A percentile compares a stretch with the other conserved stretches of the same genome.
Evolutionary conservation across 345 rosid species (phyloP).

Genomic region (Capsella bursapastoris): DNA sequence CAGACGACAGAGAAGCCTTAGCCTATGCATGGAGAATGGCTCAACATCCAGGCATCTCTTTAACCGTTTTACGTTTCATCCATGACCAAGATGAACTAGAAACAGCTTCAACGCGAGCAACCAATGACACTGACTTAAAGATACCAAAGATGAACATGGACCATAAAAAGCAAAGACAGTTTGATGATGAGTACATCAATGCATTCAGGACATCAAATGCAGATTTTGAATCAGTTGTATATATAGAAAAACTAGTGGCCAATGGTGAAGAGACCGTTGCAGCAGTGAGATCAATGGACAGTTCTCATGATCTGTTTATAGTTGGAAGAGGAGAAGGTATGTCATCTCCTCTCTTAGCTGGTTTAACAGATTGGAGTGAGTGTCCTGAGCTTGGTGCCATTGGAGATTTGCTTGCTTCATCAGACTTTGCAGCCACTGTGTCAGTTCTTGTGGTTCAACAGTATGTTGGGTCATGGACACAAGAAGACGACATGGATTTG

Average conservation of each 20-base stretch:
- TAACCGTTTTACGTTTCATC: conserved; percentile 65
- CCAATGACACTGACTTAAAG: conserved; percentile 27
- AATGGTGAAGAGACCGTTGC: conserved; percentile 92
- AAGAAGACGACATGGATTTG: conserved; percentile 46
- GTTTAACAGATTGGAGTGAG: conserved; percentile 99
- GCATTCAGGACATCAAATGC: conserved; percentile 55
- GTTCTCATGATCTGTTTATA: conserved; percentile 71
- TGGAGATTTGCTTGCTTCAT: conserved; percentile 91
- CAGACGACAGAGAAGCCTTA: conserved; percentile 84
- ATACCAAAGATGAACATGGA: conserved; percentile 44
- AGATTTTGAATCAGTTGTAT: conserved; percentile 53
- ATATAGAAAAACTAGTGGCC: conserved; percentile 58
- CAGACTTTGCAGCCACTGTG: conserved; percentile 80
- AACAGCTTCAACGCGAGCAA: background rate
- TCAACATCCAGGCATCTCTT: conserved; percentile 65
- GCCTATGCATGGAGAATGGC: conserved; percentile 87
- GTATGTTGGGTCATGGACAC: conserved; percentile 48
- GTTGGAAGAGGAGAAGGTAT: conserved; percentile 93
- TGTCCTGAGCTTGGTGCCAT: conserved; percentile 98
- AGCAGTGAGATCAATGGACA: conserved; percentile 70
- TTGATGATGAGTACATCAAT: conserved; percentile 63
- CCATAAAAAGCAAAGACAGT: conserved; percentile 46
- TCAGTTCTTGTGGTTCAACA: conserved; percentile 93
- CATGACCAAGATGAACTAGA: conserved; percentile 52
- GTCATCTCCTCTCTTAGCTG: conserved; percentile 74